A percentile compares a stretch with the other conserved stretches of the same genome.
phyloP scores from a whole-genome alignment of 805 yeast genomes.

The Suhomyces tanzawaensis region DNA sequence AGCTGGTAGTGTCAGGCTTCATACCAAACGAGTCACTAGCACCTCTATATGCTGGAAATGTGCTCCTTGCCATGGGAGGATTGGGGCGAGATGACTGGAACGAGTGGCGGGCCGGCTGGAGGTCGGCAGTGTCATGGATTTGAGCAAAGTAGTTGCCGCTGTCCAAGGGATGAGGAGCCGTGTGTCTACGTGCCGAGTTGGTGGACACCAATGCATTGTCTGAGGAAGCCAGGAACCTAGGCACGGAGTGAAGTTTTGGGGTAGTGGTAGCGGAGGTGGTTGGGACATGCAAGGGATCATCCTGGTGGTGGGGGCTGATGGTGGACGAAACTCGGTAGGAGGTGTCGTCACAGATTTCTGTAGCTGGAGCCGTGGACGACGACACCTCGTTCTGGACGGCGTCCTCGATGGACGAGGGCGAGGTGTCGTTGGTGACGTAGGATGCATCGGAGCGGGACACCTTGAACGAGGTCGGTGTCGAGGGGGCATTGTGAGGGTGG shows the following conservation, averaged over 20 bases:
- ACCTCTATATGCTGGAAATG: slow-evolving; percentile 17
- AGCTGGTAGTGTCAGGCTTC: slow-evolving; percentile 25
- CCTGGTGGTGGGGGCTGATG: not conserved
- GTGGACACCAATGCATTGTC: not conserved
- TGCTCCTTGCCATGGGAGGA: slow-evolving; percentile 14
- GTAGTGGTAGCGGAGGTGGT: not conserved
- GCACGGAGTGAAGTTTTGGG: not conserved
- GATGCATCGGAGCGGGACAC: slow-evolving; percentile 24
- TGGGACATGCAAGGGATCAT: slow-evolving; percentile 1
- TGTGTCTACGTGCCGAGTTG: slow-evolving; percentile 6
- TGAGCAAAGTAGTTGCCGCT: not conserved
- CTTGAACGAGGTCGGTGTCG: slow-evolving; percentile 26
- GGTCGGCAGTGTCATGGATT: not conserved
- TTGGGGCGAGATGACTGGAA: slow-evolving; percentile 3
- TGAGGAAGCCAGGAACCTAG: not conserved
- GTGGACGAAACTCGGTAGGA: not conserved
- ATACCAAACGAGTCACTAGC: not conserved
- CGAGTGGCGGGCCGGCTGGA: slow-evolving; percentile 4
- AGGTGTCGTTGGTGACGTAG: slow-evolving; percentile 24
- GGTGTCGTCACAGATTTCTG: not conserved
- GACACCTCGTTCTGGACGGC: not conserved
- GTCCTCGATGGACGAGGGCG: slow-evolving; percentile 23
- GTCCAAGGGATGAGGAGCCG: slow-evolving; percentile 5
- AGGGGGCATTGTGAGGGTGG: slow-evolving; percentile 19
- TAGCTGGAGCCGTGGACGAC: not conserved